Evolutionary conservation across 805 yeast species (phyloP).

Genomic region (Saccharomycopsis javanensis): DNA sequence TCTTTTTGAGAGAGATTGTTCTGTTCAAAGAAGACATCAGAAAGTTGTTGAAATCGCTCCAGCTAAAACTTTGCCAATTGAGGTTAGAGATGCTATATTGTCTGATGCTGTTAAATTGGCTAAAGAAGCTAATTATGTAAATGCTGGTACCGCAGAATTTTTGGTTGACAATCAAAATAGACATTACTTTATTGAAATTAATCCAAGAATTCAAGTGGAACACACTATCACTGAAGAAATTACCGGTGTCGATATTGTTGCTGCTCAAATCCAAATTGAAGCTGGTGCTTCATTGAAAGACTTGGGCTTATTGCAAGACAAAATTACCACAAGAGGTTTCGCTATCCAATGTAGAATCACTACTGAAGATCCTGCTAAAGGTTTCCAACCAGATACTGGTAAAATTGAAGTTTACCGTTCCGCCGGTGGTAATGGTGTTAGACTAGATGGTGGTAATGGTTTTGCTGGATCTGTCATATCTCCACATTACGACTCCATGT

Average conservation of each 20-base stretch:
- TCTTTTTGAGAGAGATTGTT: conserved; percentile 94
- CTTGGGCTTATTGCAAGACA: conserved; percentile 87
- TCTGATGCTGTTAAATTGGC: conserved; percentile 94
- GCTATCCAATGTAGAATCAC: conserved; percentile 99
- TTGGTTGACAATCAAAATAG: conserved; percentile 87
- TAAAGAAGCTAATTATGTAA: conserved; percentile 76
- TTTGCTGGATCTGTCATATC: conserved; percentile 94
- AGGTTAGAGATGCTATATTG: conserved; percentile 84
- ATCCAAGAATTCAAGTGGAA: conserved; percentile 97
- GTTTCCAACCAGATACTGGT: conserved; percentile 98
- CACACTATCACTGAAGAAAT: conserved; percentile 98
- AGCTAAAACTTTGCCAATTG: conserved; percentile 75
- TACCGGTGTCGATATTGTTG: conserved; percentile 95
- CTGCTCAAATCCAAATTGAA: conserved; percentile 97
- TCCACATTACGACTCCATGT: conserved; percentile 96
- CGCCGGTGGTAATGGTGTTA: conserved; percentile 98
- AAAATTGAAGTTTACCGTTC: conserved; percentile 96
- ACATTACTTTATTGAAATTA: conserved; percentile 95
- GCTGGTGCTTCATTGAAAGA: conserved; percentile 94
- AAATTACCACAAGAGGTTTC: conserved; percentile 91
- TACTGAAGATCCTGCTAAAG: conserved; percentile 94
- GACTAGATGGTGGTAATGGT: conserved; percentile 98
- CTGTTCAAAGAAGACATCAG: conserved; percentile 99
- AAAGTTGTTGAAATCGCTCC: conserved; percentile 98
- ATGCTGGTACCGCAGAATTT: conserved; percentile 98